A percentile compares a stretch with the other conserved stretches of the same genome.
Evolutionary conservation across 352 stramenopile genomes (phyloP).

Genomic region (Phytophthora nicotianae): DNA sequence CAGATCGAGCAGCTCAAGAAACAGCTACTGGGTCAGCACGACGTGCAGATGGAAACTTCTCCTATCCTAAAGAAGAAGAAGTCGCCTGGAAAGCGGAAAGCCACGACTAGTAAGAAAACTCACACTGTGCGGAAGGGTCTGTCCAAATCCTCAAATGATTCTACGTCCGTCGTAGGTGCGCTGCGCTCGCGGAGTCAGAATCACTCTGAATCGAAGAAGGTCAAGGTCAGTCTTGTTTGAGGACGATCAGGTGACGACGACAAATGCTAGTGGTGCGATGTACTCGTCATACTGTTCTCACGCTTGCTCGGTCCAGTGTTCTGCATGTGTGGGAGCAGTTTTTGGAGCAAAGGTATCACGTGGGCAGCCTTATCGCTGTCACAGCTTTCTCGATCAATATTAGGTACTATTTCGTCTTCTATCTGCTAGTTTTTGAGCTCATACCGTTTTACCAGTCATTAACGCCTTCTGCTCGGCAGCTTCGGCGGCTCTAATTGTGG

Average conservation of each 20-base stretch:
- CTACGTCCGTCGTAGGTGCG: slow-evolving; percentile 55
- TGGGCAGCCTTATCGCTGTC: slow-evolving; percentile 8
- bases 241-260: slow-evolving; percentile 31
- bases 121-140: slow-evolving; percentile 47
- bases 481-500: slow-evolving; percentile 47
- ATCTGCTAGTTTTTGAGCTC: slow-evolving; percentile 26
- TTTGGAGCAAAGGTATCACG: slow-evolving; percentile 14
- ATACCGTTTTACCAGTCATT: slow-evolving; percentile 36
- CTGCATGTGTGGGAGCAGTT: slow-evolving; percentile 22
- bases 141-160: slow-evolving; percentile 45
- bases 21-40: slow-evolving; percentile 41
- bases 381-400: slow-evolving; percentile 32
- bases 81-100: slow-evolving; percentile 61
- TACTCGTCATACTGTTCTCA: slow-evolving; percentile 18
- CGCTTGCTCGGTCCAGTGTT: slow-evolving; percentile 5
- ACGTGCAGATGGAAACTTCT: slow-evolving; percentile 42
- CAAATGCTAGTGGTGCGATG: slow-evolving; percentile 5
- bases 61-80: slow-evolving; percentile 41
- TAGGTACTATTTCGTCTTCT: slow-evolving; percentile 46
- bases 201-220: slow-evolving; percentile 55
- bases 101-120: slow-evolving; percentile 45
- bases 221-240: slow-evolving; percentile 55
- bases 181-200: slow-evolving; percentile 59
- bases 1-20: slow-evolving; percentile 64
- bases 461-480: slow-evolving; percentile 38